These are phyloP conservation scores for Mycena amicta DNA, from an alignment of 768 basidiomycete species.

Conservation along the genomic window DNA sequence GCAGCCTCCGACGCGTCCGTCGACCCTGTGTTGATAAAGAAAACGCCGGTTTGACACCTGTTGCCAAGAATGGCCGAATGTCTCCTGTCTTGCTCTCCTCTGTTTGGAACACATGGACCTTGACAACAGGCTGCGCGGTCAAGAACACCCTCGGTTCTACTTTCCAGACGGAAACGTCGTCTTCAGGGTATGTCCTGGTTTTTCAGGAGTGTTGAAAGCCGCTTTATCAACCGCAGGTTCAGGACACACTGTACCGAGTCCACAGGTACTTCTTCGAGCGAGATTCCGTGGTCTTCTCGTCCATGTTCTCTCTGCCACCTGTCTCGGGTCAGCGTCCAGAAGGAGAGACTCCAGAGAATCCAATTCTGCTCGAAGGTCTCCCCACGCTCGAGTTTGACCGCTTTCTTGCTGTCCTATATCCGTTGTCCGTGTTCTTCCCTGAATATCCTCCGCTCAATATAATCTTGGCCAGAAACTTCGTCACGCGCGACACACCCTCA, in stretches of 20 bases:
- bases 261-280: slow-evolving; percentile 41
- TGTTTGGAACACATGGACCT: too few species aligned
- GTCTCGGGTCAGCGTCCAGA: slow-evolving; percentile 16
- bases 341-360: slow-evolving; percentile 35
- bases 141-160: slow-evolving; percentile 31
- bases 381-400: slow-evolving; percentile 48
- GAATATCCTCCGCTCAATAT: background rate
- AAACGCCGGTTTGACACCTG: too few species aligned
- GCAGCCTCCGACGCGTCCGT: too few species aligned
- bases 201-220: background rate
- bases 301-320: slow-evolving; percentile 27
- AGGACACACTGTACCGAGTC: slow-evolving; percentile 32
- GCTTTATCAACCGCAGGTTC: slow-evolving; percentile 33
- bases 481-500: slow-evolving; percentile 9
- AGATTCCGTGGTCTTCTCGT: slow-evolving; percentile 34
- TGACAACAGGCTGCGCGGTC: too few species aligned
- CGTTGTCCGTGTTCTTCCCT: slow-evolving; percentile 38
- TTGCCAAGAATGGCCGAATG: too few species aligned
- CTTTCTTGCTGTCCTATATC: slow-evolving; percentile 56
- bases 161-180: slow-evolving; percentile 29
- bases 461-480: slow-evolving; percentile 12
- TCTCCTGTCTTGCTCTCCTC: too few species aligned
- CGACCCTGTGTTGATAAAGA: too few species aligned
- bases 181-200: slow-evolving; percentile 22
- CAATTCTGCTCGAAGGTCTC: slow-evolving; percentile 45